Percentiles rank a stretch among this genome's conserved stretches.
These are phyloP conservation scores for Candida chauliodis DNA, from an alignment of 805 yeast species.

Conservation along the genomic window DNA sequence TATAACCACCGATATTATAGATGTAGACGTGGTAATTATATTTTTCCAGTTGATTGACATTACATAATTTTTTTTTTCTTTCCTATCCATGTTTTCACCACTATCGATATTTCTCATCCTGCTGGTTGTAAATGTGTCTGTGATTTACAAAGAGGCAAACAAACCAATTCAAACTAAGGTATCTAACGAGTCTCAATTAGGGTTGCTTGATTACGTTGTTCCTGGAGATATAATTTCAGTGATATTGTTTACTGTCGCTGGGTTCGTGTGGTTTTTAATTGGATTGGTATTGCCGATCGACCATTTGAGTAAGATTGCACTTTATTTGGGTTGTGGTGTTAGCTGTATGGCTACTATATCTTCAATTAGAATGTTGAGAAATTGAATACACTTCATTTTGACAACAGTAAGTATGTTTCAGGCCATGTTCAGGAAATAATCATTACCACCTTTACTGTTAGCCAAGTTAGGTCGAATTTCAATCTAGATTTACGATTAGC, in stretches of 20 bases:
- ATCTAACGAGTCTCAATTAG: neutral
- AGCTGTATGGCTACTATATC: neutral
- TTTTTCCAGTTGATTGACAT: conserved; percentile 10
- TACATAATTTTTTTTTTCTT: neutral
- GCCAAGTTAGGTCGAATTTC: no score
- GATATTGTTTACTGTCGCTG: conserved; percentile 3
- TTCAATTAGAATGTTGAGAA: neutral
- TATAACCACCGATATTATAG: conserved; percentile 9
- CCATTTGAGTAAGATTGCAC: conserved; percentile 3
- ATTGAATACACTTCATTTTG: neutral
- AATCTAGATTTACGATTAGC: no score
- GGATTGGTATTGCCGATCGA: neutral
- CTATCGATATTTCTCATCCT: neutral
- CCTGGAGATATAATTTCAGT: conserved; percentile 1
- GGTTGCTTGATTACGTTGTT: neutral
- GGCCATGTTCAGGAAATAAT: no score
- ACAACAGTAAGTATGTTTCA: no score
- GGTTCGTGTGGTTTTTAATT: conserved; percentile 3
- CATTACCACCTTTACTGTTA: no score
- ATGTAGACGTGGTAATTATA: conserved; percentile 11
- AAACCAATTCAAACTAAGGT: neutral
- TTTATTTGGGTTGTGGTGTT: conserved; percentile 3
- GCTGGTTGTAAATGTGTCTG: neutral
- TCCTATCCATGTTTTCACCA: conserved; percentile 1
- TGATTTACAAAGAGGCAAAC: conserved; percentile 4